phyloP scores from a whole-genome alignment of 805 yeast species.

The Kazachstania psychrophila region DNA sequence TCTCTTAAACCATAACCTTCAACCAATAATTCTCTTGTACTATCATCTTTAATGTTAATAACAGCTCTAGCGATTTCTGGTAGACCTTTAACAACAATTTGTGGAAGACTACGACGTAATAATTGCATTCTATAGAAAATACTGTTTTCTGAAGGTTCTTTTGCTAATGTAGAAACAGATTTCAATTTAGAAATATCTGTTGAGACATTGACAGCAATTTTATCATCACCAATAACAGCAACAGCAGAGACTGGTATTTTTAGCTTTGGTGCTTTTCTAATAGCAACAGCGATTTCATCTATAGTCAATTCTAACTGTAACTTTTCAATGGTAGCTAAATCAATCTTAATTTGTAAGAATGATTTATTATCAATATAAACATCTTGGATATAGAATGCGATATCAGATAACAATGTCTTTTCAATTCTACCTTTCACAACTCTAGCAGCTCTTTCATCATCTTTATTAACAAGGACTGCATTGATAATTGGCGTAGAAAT shows the following conservation, averaged over 20 bases:
- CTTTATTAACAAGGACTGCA: slow-evolving; percentile 83
- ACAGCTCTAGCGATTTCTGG: slow-evolving; percentile 92
- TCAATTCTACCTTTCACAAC: slow-evolving; percentile 97
- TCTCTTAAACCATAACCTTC: slow-evolving; percentile 96
- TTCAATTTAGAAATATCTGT: slow-evolving; percentile 37
- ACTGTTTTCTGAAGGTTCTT: slow-evolving; percentile 36
- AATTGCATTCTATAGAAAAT: slow-evolving; percentile 85
- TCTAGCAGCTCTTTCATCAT: slow-evolving; percentile 95
- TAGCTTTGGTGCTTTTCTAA: slow-evolving; percentile 77
- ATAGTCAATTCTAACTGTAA: slow-evolving; percentile 82
- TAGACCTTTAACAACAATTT: slow-evolving; percentile 86
- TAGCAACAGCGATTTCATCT: slow-evolving; percentile 78
- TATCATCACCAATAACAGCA: slow-evolving; percentile 52
- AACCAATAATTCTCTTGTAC: slow-evolving; percentile 81
- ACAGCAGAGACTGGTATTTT: slow-evolving; percentile 72
- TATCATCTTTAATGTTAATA: slow-evolving; percentile 80
- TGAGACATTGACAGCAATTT: slow-evolving; percentile 53
- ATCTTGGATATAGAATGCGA: slow-evolving; percentile 85
- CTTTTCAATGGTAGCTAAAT: slow-evolving; percentile 73
- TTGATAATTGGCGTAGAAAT: slow-evolving; percentile 96
- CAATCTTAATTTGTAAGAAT: slow-evolving; percentile 71
- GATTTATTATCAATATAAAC: slow-evolving; percentile 78
- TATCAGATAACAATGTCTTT: slow-evolving; percentile 78
- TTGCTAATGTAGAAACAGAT: slow-evolving; percentile 36
- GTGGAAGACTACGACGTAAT: slow-evolving; percentile 74